Evolutionary conservation across 2,329 filamentous ascomycete species (phyloP), one percentile per base, ranked within the genome.

Genomic region (Aureobasidium sp.): DNA sequence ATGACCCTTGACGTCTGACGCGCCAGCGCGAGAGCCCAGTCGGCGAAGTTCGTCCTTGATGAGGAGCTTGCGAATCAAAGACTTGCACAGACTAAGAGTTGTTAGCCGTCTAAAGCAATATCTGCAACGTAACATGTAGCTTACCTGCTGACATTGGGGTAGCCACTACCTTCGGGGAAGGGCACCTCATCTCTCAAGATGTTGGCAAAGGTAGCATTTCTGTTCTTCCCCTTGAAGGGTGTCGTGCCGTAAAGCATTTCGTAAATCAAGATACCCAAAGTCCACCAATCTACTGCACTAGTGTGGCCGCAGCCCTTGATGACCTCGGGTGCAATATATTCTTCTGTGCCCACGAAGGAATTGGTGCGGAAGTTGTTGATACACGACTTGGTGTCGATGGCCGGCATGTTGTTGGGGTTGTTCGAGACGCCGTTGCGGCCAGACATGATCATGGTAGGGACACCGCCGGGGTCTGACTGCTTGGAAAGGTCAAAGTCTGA

Each of bases 241-340:
- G 94, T 99, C 0, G 93, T 99, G 61, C 94, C 94, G 77, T 93
- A 99, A 39, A 99, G 82, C 94, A 99, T 99, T 76, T 99, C 94
- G 74, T 97, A 99, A 62, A 99, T 91, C 71, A 99, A 78, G 68
- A 99, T 97, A 22, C 94, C 94, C 59, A 99, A 77, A 0, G 94
- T 99, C 94, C 94, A 99, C 94, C 94, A 99, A 75, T 99, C 94
- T 15, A 99, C 94, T 15, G 94, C 94, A 72, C 93, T 97, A 8
- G 94, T 99, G 76, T 99, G 94, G 27, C 94, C 94, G 72, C 93
- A 97, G 42, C 94, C 94, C 78, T 97, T 97, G 74, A 99, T 99
- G 39, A 99, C 94, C 75, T 99, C 94, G 1, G 94, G 94, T 0
- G 94, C 94, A 71, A 99, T 99, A 75, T 99, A 99, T 75, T 99